A percentile compares a stretch with the other conserved stretches of the same genome.
Evolutionary conservation across 1,284 basidiomycete species (phyloP).

Genomic region (Athelia psychrophila): DNA sequence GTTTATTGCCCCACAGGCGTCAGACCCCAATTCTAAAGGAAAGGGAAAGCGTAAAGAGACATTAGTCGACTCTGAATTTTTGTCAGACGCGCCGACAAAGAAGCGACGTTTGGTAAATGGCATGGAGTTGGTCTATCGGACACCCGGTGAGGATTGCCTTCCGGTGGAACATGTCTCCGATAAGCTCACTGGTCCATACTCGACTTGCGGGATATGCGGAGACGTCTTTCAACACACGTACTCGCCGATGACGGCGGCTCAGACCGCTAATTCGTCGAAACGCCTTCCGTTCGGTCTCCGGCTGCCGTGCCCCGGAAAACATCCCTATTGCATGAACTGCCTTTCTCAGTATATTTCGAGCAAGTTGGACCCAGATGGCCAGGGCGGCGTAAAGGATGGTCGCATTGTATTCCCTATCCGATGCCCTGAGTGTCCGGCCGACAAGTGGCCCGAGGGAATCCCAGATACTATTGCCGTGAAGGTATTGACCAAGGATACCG

Average conservation of each 20-base stretch:
- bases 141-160: constrained; percentile 5
- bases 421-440: constrained; percentile 35
- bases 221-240: constrained; percentile 33
- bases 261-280: constrained; percentile 32
- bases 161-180: not conserved
- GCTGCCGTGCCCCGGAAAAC: constrained; percentile 33
- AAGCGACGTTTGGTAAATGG: not conserved
- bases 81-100: not conserved
- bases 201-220: constrained; percentile 37
- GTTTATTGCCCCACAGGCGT: constrained; percentile 17
- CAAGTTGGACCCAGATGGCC: constrained; percentile 34
- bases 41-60: constrained; percentile 17
- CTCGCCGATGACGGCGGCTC: constrained; percentile 30
- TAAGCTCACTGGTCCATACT: constrained; percentile 7
- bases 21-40: constrained; percentile 31
- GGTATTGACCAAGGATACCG: constrained; percentile 28
- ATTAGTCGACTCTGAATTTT: constrained; percentile 6
- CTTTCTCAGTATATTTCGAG: constrained; percentile 31
- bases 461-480: constrained; percentile 30
- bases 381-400: constrained; percentile 22
- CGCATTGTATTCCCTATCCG: constrained; percentile 35
- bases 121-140: not conserved
- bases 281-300: constrained; percentile 33
- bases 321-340: constrained; percentile 36
- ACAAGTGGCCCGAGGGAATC: constrained; percentile 32